Conservation (phyloP, 2,329 filamentous ascomycete species). For the Ascochyta clinopodiicola region DNA sequence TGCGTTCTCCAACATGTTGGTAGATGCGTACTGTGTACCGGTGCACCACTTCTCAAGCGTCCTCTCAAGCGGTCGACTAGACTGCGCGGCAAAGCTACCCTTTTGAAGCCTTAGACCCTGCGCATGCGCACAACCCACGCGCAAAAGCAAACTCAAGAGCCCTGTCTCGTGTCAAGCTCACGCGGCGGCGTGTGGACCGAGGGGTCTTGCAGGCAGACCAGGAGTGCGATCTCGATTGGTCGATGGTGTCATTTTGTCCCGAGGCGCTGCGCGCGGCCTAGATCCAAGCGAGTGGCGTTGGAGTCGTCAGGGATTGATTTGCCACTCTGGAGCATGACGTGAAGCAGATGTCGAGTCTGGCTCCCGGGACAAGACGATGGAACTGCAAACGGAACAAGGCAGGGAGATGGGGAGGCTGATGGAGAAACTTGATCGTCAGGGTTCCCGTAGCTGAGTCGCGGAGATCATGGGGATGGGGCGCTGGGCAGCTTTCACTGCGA, state of each 20-base stretch:
- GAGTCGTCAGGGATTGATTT: conserved; percentile 7
- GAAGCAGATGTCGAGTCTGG: not conserved
- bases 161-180: conserved; percentile 12
- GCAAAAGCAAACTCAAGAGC: not conserved
- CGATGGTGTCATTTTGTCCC: conserved; percentile 17
- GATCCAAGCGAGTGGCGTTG: conserved; percentile 17
- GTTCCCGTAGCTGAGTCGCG: not conserved
- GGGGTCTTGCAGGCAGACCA: conserved; percentile 10
- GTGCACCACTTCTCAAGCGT: not conserved
- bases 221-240: conserved; percentile 14
- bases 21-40: not conserved
- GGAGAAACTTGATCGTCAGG: conserved; percentile 10
- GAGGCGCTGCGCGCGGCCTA: conserved; percentile 11
- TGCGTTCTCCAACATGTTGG: conserved; percentile 12
- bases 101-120: conserved; percentile 8
- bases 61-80: not conserved
- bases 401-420: not conserved
- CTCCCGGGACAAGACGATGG: not conserved
- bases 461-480: conserved; percentile 5
- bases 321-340: conserved; percentile 12
- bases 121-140: conserved; percentile 11
- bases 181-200: conserved; percentile 6
- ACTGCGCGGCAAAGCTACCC: conserved; percentile 2
- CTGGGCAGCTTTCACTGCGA: conserved; percentile 8
- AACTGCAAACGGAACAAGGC: not conserved